phyloP scores from a whole-genome alignment of 495 filamentous ascomycete species.

The Mycothermus thermophilus region DNA sequence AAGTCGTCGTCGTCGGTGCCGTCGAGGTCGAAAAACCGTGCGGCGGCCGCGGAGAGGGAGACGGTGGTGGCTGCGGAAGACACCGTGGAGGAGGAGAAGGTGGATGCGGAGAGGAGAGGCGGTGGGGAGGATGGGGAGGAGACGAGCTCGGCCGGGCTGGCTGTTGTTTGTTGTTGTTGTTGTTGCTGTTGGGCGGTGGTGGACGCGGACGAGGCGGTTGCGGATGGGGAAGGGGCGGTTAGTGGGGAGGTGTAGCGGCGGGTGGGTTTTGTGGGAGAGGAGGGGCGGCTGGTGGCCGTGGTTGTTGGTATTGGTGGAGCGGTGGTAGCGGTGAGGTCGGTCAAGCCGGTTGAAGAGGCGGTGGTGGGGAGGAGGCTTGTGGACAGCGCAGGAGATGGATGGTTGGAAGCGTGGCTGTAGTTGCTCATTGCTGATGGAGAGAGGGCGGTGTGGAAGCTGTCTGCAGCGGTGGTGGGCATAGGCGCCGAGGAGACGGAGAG shows the following conservation, averaged over 20 bases:
- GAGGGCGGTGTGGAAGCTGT: slow-evolving; percentile 7
- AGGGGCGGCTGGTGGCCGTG: too few relatives aligned
- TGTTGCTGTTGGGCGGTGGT: too few relatives aligned
- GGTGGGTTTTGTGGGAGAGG: too few relatives aligned
- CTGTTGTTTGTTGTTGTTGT: too few relatives aligned
- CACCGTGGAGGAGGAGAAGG: slow-evolving; percentile 17
- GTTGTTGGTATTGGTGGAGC: too few relatives aligned
- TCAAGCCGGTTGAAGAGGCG: neutral
- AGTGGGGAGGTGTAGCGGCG: too few relatives aligned
- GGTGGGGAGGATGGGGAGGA: too few relatives aligned
- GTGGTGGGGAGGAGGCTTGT: slow-evolving; percentile 1
- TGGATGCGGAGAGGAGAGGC: too few relatives aligned
- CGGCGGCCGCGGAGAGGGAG: slow-evolving; percentile 15
- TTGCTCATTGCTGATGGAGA: slow-evolving; percentile 24
- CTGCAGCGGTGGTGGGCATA: slow-evolving; percentile 22
- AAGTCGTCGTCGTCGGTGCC: slow-evolving; percentile 12
- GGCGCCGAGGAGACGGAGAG: slow-evolving; percentile 25
- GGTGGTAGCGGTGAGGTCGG: slow-evolving; percentile 4
- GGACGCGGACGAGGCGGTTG: too few relatives aligned
- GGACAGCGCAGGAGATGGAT: slow-evolving; percentile 2
- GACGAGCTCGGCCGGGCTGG: too few relatives aligned
- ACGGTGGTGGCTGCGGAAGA: slow-evolving; percentile 34
- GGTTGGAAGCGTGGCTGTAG: slow-evolving; percentile 16
- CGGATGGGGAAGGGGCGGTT: too few relatives aligned
- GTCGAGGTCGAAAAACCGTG: slow-evolving; percentile 29